Evolutionary conservation across 2,329 filamentous ascomycete genomes (phyloP).

Genomic region (Ophiostoma piceae): DNA sequence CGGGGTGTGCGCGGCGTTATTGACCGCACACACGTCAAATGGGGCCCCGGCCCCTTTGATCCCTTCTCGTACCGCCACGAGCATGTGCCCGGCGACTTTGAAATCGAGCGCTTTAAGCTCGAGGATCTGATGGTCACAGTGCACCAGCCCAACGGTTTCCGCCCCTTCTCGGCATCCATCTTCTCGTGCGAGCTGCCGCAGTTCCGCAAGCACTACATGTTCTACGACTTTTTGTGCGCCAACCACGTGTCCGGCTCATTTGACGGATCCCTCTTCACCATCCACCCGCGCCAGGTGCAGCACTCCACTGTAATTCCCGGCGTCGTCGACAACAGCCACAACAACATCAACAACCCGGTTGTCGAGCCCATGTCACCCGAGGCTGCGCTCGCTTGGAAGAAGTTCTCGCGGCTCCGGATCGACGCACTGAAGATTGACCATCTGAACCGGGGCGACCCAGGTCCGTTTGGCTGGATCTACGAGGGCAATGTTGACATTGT

Average conservation of each 20-base stretch:
- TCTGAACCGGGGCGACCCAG: constrained; percentile 85
- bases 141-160: constrained; percentile 82
- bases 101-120: constrained; percentile 94
- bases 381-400: constrained; percentile 67
- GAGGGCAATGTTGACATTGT: constrained; percentile 96
- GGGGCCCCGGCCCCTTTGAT: constrained; percentile 64
- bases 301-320: constrained; percentile 52
- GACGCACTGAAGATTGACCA: constrained; percentile 94
- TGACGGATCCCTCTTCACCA: constrained; percentile 93
- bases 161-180: constrained; percentile 93
- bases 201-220: constrained; percentile 90
- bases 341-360: constrained; percentile 43
- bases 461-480: constrained; percentile 95
- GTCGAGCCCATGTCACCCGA: constrained; percentile 22
- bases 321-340: constrained; percentile 51
- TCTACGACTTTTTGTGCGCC: constrained; percentile 93
- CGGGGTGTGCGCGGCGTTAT: constrained; percentile 89
- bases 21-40: constrained; percentile 78
- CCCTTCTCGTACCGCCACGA: constrained; percentile 83
- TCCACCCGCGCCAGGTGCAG: constrained; percentile 88
- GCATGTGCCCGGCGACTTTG: constrained; percentile 88
- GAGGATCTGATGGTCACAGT: constrained; percentile 87
- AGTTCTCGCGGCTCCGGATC: constrained; percentile 85
- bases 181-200: constrained; percentile 93
- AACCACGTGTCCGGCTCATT: constrained; percentile 95